Conservation (phyloP, 345 rosid species). For the Gossypium sturtianum region DNA sequence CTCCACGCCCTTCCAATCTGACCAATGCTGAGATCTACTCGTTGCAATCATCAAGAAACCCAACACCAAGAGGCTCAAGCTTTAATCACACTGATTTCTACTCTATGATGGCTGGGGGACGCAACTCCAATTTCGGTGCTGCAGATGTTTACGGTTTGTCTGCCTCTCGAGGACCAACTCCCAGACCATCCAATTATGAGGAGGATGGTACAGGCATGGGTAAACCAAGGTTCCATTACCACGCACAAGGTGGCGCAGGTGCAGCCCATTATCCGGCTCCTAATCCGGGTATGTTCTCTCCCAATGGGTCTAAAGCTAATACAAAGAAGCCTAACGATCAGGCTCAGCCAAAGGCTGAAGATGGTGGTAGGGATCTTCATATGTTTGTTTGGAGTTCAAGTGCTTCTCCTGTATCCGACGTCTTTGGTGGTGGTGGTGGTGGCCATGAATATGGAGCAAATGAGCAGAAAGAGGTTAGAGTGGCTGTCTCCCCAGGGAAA, state of each 20-base stretch:
- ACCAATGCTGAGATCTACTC: conserved; percentile 71
- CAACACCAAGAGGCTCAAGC: conserved; percentile 67
- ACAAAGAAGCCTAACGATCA: conserved; percentile 44
- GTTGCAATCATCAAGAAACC: conserved; percentile 56
- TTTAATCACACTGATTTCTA: conserved; percentile 64
- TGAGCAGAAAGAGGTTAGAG: conserved; percentile 64
- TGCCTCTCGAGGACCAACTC: conserved; percentile 74
- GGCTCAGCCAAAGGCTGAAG: conserved; percentile 34
- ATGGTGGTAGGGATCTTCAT: conserved; percentile 72
- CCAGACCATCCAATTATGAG: conserved; percentile 77
- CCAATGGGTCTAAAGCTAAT: conserved; percentile 39
- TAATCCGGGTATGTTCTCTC: conserved; percentile 92
- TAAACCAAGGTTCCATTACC: conserved; percentile 53
- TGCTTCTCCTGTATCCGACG: conserved; percentile 94
- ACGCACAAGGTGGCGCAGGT: conserved; percentile 29
- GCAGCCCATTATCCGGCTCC: conserved; percentile 88
- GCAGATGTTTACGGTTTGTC: conserved; percentile 53
- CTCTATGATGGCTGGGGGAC: conserved; percentile 54
- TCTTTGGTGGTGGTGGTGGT: conserved; percentile 39
- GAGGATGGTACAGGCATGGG: conserved; percentile 43
- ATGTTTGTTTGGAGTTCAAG: conserved; percentile 99
- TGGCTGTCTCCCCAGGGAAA: conserved; percentile 82
- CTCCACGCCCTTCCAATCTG: conserved; percentile 69
- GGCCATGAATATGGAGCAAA: conserved; percentile 41
- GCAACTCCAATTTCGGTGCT: conserved; percentile 78